These are phyloP conservation scores for Fusarium burgessii DNA, from an alignment of 2,329 filamentous ascomycete genomes.

Conservation along the genomic window DNA sequence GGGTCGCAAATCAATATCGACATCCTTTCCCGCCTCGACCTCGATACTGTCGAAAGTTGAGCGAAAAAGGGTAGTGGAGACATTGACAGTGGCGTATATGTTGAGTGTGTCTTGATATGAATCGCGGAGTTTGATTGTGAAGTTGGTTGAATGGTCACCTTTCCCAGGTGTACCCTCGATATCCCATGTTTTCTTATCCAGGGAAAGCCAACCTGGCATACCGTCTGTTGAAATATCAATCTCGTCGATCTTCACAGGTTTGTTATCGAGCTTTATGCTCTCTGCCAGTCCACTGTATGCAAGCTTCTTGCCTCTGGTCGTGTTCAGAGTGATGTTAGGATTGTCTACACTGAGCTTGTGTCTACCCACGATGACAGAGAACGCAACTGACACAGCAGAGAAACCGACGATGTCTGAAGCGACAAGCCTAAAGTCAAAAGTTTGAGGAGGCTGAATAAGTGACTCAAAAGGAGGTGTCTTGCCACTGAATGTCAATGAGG, in stretches of 20 bases:
- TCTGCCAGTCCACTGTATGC: slow-evolving; percentile 64
- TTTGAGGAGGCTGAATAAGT: slow-evolving; percentile 75
- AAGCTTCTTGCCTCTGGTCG: slow-evolving; percentile 64
- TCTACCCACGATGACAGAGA: slow-evolving; percentile 78
- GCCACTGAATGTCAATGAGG: slow-evolving; percentile 75
- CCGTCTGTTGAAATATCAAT: slow-evolving; percentile 64
- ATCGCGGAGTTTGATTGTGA: slow-evolving; percentile 72
- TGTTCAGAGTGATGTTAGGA: slow-evolving; percentile 67
- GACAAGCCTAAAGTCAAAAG: slow-evolving; percentile 77
- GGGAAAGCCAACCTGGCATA: slow-evolving; percentile 76
- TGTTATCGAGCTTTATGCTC: slow-evolving; percentile 69
- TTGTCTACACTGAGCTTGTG: slow-evolving; percentile 76
- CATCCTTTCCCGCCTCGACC: slow-evolving; percentile 55
- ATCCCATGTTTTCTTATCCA: slow-evolving; percentile 71
- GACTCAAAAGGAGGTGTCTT: slow-evolving; percentile 74
- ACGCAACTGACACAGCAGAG: slow-evolving; percentile 72
- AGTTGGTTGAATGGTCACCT: slow-evolving; percentile 69
- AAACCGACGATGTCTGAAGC: slow-evolving; percentile 86
- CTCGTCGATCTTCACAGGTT: slow-evolving; percentile 60
- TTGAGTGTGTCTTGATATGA: slow-evolving; percentile 69
- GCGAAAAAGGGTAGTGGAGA: slow-evolving; percentile 56
- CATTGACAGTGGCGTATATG: slow-evolving; percentile 60
- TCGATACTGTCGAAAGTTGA: slow-evolving; percentile 56
- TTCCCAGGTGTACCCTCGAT: slow-evolving; percentile 74
- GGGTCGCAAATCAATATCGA: slow-evolving; percentile 57